phyloP scores from a whole-genome alignment of 805 yeast genomes.

The Candida multigemmis region DNA sequence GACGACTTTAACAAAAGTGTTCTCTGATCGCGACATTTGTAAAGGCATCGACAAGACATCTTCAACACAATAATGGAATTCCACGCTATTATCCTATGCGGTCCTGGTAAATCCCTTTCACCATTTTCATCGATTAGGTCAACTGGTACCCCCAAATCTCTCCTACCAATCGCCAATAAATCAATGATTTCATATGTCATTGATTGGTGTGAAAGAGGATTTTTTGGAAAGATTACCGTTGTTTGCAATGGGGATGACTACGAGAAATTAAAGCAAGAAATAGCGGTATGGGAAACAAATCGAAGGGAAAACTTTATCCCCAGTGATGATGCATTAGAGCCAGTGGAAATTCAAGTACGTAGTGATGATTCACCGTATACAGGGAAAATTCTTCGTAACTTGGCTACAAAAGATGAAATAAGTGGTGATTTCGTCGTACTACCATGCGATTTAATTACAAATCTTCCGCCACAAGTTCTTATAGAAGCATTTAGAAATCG shows the following conservation, averaged over 20 bases:
- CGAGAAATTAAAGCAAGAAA: constrained; percentile 10
- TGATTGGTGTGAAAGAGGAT: constrained; percentile 89
- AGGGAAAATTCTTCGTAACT: constrained; percentile 50
- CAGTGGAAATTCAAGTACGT: constrained; percentile 13
- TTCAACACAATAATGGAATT: constrained; percentile 87
- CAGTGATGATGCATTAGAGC: constrained; percentile 4
- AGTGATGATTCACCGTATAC: constrained; percentile 31
- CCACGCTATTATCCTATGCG: constrained; percentile 87
- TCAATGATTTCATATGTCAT: constrained; percentile 84
- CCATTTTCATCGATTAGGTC: constrained; percentile 63
- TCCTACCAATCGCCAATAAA: constrained; percentile 81
- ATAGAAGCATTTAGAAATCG: constrained; percentile 77
- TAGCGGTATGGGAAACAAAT: constrained; percentile 7
- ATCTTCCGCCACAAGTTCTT: constrained; percentile 81
- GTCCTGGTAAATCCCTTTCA: constrained; percentile 62
- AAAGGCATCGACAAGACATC: too few species aligned
- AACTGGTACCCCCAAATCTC: constrained; percentile 71
- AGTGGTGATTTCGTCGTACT: constrained; percentile 55
- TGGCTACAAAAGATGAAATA: constrained; percentile 32
- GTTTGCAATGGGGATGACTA: constrained; percentile 45
- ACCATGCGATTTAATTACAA: constrained; percentile 93
- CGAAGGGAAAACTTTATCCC: constrained; percentile 6
- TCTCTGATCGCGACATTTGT: too few species aligned
- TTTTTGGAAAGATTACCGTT: constrained; percentile 61
- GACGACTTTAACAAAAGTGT: too few species aligned